A percentile compares a stretch with the other conserved stretches of the same genome.
Conservation (phyloP, 208 protist species). For the Trichomonas tenax region DNA sequence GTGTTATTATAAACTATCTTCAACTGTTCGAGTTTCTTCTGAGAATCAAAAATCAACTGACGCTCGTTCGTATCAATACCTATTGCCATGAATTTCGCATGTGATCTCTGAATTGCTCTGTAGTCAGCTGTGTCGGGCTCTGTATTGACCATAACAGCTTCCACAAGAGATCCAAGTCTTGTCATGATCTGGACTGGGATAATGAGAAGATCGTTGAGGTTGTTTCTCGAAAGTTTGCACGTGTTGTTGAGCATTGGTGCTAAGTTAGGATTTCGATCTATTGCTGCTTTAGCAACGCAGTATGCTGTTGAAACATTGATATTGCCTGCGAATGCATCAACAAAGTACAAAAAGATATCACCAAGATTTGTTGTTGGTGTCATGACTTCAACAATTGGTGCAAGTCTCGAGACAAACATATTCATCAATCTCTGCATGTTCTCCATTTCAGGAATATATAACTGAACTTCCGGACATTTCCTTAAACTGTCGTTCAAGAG, state of each 20-base stretch:
- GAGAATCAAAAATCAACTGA: not conserved
- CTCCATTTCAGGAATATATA: not conserved
- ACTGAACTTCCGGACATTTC: not conserved
- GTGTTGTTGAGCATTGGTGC: not conserved
- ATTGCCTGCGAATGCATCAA: not conserved
- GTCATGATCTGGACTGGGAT: not conserved
- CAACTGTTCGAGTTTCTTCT: not conserved
- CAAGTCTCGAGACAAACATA: not conserved
- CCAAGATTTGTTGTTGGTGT: not conserved
- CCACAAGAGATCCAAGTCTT: not conserved
- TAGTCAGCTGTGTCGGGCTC: not conserved
- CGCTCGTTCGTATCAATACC: not conserved
- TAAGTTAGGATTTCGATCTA: not conserved
- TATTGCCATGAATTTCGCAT: not conserved
- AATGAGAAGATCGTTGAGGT: not conserved
- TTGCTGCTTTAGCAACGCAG: not conserved
- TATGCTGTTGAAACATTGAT: not conserved
- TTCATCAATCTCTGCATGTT: not conserved
- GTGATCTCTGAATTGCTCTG: not conserved
- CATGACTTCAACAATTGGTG: not conserved
- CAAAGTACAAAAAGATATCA: not conserved
- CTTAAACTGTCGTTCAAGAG: not conserved
- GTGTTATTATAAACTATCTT: not conserved
- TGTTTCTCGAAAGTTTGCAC: not conserved
- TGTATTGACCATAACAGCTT: not conserved